phyloP scores from a whole-genome alignment of 306 rosid species.

The Myrica gale region DNA sequence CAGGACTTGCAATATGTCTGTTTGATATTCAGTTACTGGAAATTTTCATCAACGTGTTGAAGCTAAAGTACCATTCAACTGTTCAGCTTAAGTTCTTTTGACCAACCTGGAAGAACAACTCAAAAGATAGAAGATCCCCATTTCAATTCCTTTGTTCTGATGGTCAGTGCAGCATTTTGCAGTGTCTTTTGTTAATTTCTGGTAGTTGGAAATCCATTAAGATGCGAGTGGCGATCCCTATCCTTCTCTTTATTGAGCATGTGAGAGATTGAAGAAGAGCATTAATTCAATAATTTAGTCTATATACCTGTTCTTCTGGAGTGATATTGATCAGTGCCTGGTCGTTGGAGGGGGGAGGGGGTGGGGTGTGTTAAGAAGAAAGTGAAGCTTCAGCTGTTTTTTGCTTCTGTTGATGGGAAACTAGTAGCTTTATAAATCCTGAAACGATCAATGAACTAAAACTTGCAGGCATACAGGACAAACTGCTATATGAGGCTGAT shows the following conservation, averaged over 20 bases:
- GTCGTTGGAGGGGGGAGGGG: too few relatives aligned
- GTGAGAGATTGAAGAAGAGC: too few relatives aligned
- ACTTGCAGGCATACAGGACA: neutral
- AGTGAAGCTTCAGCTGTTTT: neutral
- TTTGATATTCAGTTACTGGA: neutral
- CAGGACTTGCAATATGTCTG: neutral
- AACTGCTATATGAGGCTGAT: neutral
- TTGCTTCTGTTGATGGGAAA: neutral
- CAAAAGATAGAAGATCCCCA: too few relatives aligned
- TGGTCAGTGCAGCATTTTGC: neutral
- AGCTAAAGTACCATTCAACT: neutral
- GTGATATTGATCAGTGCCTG: too few relatives aligned
- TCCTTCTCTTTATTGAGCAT: too few relatives aligned
- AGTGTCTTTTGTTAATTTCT: conserved; percentile 4
- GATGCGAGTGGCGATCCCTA: too few relatives aligned
- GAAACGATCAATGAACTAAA: neutral
- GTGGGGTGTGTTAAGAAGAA: too few relatives aligned
- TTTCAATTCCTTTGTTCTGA: too few relatives aligned
- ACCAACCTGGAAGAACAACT: too few relatives aligned
- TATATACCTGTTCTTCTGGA: too few relatives aligned
- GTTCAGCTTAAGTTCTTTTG: too few relatives aligned
- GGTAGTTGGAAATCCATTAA: neutral
- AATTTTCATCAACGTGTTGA: neutral
- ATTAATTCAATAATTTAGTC: too few relatives aligned
- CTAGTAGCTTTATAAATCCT: neutral